Base-by-base conservation (phyloP, 768 basidiomycete species). In the Trametes cubensis region DNA sequence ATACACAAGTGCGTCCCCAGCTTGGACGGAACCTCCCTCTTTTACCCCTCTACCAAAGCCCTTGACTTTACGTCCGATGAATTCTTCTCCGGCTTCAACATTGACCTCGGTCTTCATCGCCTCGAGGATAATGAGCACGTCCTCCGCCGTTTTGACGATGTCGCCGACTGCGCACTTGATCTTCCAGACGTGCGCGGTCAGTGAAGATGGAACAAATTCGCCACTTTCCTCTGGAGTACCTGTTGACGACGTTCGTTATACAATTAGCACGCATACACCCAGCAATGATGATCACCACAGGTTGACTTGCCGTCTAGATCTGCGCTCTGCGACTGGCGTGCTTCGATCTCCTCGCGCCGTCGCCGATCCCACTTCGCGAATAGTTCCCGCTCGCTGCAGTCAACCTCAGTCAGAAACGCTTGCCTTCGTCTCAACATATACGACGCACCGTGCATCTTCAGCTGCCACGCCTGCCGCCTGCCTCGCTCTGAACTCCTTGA, bases 61-160 rank as follows among this genome's bases (percentile, higher is more conserved):
- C 34, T 62, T 68, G 0, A 86, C 76, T 17, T 53, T 75, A 25
- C 73, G 81, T 2, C 84, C 84, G 1, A 84, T 67, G 53, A 79
- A 78, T 10, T 72, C 74, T 18, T 80, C 76, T 0, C 81, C 79
- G 0, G 82, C 81, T 52, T 70, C 70, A 17, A 88, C 67, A 15
- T 78, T 75, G 46, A 87, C 80, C 66, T 85, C 84, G 0, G 82
- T 85, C 72, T 89, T 88, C 87, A 87, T 88, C 1, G 86, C 84
- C 70, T 86, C 84, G 14, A 88, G 76, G 20, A 85, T 76, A 34
- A 83, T 50, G 40, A 86, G 66, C 3, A 81, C 75, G 4, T 80
- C 74, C 14, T 80, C 77, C 2, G 74, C 73, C 0, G 79, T 73
- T 4, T 69, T 50, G 45, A 87, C 76, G 0, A 70, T 64, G 55